These are phyloP conservation scores for Emergomyces orientalis DNA, from an alignment of 2,329 filamentous ascomycete species.

Conservation along the genomic window DNA sequence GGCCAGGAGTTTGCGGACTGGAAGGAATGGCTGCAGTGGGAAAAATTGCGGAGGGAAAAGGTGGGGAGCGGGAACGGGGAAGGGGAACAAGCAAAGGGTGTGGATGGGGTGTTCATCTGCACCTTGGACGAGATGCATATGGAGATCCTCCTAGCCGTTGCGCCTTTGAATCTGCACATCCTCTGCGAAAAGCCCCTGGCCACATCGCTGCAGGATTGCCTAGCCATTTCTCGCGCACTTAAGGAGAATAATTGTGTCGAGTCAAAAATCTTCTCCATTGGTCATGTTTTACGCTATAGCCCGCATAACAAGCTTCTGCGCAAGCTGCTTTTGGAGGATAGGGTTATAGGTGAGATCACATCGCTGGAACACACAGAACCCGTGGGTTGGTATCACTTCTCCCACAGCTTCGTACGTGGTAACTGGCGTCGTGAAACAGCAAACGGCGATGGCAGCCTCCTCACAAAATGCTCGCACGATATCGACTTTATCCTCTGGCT, in stretches of 20 bases:
- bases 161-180: slow-evolving; percentile 62
- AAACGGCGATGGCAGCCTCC: slow-evolving; percentile 63
- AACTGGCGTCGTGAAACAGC: slow-evolving; percentile 80
- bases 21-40: slow-evolving; percentile 66
- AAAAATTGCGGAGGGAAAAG: slow-evolving; percentile 51
- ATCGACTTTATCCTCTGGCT: slow-evolving; percentile 91
- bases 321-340: slow-evolving; percentile 64
- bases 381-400: slow-evolving; percentile 93
- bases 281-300: slow-evolving; percentile 87
- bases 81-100: slow-evolving; percentile 40
- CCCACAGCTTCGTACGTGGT: slow-evolving; percentile 79
- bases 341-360: slow-evolving; percentile 71
- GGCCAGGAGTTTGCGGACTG: slow-evolving; percentile 66
- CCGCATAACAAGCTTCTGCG: slow-evolving; percentile 83
- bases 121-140: slow-evolving; percentile 84
- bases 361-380: slow-evolving; percentile 89
- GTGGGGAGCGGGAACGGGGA: slow-evolving; percentile 35
- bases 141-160: slow-evolving; percentile 66
- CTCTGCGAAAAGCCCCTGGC: slow-evolving; percentile 95
- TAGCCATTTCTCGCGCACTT: slow-evolving; percentile 52
- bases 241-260: slow-evolving; percentile 16
- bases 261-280: slow-evolving; percentile 68
- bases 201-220: slow-evolving; percentile 66
- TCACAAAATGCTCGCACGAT: slow-evolving; percentile 95
- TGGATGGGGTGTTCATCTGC: slow-evolving; percentile 60